Conservation (phyloP, 2,329 filamentous ascomycete genomes). For the Didymella pomorum region DNA sequence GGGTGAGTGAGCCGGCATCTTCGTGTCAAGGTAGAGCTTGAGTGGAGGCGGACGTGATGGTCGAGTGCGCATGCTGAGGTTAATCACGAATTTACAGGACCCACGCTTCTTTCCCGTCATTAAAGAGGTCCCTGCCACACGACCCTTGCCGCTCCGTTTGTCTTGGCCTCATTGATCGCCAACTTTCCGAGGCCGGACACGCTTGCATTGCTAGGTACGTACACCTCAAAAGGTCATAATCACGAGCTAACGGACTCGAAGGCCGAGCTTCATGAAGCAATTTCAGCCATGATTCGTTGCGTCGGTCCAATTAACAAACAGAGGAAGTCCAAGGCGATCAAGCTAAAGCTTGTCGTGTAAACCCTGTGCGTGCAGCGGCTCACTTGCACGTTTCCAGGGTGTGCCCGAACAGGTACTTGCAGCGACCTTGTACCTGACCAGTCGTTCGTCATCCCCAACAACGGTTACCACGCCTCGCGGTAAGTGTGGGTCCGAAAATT, state of each 20-base stretch:
- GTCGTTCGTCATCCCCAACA: slow-evolving; percentile 13
- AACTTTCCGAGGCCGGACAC: slow-evolving; percentile 10
- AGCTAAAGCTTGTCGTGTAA: slow-evolving; percentile 34
- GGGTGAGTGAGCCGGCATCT: slow-evolving; percentile 45
- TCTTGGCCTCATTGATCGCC: slow-evolving; percentile 11
- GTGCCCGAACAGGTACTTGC: slow-evolving; percentile 21
- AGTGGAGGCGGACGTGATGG: slow-evolving; percentile 42
- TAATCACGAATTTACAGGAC: slow-evolving; percentile 36
- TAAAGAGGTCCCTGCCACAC: slow-evolving; percentile 22
- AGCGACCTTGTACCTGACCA: slow-evolving; percentile 19
- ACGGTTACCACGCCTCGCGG: slow-evolving; percentile 10
- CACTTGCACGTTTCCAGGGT: slow-evolving; percentile 24
- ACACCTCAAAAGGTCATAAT: slow-evolving; percentile 4
- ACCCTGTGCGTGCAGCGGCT: slow-evolving; percentile 28
- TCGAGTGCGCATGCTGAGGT: slow-evolving; percentile 47
- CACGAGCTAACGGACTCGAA: slow-evolving; percentile 11
- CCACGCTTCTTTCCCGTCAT: slow-evolving; percentile 19
- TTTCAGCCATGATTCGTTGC: slow-evolving; percentile 8
- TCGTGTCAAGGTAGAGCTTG: slow-evolving; percentile 44
- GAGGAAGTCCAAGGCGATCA: slow-evolving; percentile 27
- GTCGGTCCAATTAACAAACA: slow-evolving; percentile 24
- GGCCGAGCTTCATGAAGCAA: slow-evolving; percentile 23
- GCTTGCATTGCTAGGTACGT: slow-evolving; percentile 16
- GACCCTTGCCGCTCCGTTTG: slow-evolving; percentile 12
- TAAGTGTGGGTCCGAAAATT: slow-evolving; percentile 5